Evolutionary conservation across 257 asterid species (phyloP), one percentile per base, ranked within the genome.

Genomic region (Scutellaria barbata): DNA sequence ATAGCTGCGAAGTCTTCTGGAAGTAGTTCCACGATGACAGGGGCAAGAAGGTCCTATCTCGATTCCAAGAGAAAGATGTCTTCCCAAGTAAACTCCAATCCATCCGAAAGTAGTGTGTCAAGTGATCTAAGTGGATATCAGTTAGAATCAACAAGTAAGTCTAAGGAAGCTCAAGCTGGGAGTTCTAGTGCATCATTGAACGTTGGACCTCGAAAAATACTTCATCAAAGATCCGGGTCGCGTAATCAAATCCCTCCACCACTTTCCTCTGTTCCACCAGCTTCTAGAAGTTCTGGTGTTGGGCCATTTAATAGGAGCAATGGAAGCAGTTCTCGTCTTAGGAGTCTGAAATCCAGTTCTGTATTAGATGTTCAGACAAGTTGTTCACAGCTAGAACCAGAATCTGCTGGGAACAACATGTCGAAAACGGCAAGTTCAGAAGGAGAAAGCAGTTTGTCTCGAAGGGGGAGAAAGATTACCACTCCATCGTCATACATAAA

Each of bases 361-460:
- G 64, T 39, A 41, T 79, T 95, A 7, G 85, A 77, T 74, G 81
- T 64, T 68, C 81, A 81, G 13, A 71, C 68, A 48, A 77, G 79
- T 61, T 72, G 81, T 73, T 68, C 87, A 10, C 53, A 78, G 10
- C 75, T 69, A 12, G 81, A 87, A 53, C 56, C 92, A n/a, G 84
- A 80, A 43, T 68, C 78, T 60, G 58, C 18, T 18, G 57, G 64
- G 60, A 84, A 74, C 76, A 84, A 68, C 53, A 35, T 73, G 40
- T 43, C 77, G 55, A 88, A 71, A 73, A 87, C 73, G 73, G 81
- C 83, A 76, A 79, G 72, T 62, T 73, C 82, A 3, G 96, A 78
- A 68, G 81, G 84, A 54, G 95, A 85, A 79, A 87, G 82, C 74
- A 82, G 87, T 70, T 76, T 74, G 5, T 78, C 91, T 53, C 53